Evolutionary conservation across 345 rosid genomes (phyloP), one percentile per base, ranked within the genome.

Genomic region (Anastatica hierochuntica): DNA sequence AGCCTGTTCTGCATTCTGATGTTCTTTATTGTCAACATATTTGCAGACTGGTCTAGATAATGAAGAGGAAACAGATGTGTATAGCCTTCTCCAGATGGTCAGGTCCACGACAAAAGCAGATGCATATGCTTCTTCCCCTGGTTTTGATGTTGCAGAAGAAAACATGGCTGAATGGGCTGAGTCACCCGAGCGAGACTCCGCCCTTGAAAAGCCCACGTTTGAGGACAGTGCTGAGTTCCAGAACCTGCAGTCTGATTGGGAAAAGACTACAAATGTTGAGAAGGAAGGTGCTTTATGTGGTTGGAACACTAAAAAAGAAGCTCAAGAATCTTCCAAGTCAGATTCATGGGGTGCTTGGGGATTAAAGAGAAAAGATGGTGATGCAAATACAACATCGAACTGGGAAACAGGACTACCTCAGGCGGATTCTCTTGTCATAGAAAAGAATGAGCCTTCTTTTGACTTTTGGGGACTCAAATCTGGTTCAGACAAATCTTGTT

Each of bases 111-210:
- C 49, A 40, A 48, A 60, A 24, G 72, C 49, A 54, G 70, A 30
- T 53, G 78, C 67, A 45, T 38, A 46, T 49, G 67, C 84, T 52
- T 87, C 72, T 48, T 90, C 89, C 61, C 79, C 85, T 17, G 98
- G 98, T 5, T 70, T 51, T 10, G 98, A 90, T 40, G 76, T 76
- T 43, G 56, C 66, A 14, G 87, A 77, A 21, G 75, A 75, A 26
- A 83, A 70, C 4, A 40, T 58, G 56, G 83, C 63, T 26, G 97
- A 80, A 23, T 82, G 88, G 80, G 75, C 63, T 50, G 70, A 67
- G 43, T 88, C 98, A 5, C 98, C 97, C 0, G 95, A 79, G 57
- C 79, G 67, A 26, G 68, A 68, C n/a, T n/a, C n/a, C n/a, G n/a
- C n/a, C n/a, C n/a, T n/a, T 39, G 89, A 69, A 21, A 77, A 75